Base-by-base conservation (phyloP, 495 filamentous ascomycete genomes). In the Entonaema liquescens region DNA sequence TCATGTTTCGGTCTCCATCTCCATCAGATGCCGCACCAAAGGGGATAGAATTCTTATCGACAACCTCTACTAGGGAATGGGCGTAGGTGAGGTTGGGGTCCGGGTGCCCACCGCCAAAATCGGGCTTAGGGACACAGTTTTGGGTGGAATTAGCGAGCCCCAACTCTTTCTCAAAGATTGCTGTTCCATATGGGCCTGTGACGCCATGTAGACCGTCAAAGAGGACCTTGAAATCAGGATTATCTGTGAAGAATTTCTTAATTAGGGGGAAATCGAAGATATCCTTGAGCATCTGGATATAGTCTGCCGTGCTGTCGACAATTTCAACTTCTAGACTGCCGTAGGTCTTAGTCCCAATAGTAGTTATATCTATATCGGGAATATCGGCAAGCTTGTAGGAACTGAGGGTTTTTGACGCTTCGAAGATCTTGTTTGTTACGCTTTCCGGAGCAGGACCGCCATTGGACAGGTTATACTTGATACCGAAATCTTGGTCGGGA, bases 1-100 rank as follows among this genome's bases (percentile, higher is more conserved):
- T 98, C 95, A 99, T 99, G 87, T 99, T 99, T 63, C 95, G 92
- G 83, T 99, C 95, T 73, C 95, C 95, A 74, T 99, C 95, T 70
- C 95, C 95, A 72, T 99, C 95, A 74, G 91, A 94, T 38, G 95
- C 95, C 44, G 95, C 95, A 73, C 95, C 95, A 77, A 99, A 98
- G 74, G 95, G 96, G 71, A 99, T 93, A 35, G 87, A 86, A 72
- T 93, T 89, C 83, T 93, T 92, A 81, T 99, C 91, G 19, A 99
- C 95, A 49, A 89, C 92, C 76, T 95, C 93, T 57, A 99, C 95
- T 7, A 99, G 87, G 38, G 94, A 95, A 81, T 96, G 93, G 1
- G 95, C 95, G 71, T 99, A 99, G n/a, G 95, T 96, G 19, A 99
- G 87, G 83, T 99, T 99, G 60, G 95, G 95, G 79, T 99, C 95